Evolutionary conservation across 805 yeast genomes (phyloP).

Genomic region (Yarrowia porcina): DNA sequence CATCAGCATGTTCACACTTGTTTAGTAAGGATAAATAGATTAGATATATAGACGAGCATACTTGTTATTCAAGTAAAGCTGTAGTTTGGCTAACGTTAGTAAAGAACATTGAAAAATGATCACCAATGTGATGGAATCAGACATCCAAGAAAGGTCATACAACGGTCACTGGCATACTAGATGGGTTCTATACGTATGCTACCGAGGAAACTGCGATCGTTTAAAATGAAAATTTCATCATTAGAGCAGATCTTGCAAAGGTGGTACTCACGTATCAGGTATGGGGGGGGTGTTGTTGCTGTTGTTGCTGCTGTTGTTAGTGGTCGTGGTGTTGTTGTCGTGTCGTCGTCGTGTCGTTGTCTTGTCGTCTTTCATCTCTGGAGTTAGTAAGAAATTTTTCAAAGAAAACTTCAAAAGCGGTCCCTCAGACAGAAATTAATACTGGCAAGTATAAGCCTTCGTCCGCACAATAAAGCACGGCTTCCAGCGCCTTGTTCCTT

Average conservation of each 20-base stretch:
- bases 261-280: slow-evolving; percentile 21
- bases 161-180: slow-evolving; percentile 44
- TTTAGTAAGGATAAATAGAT: not conserved
- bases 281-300: no score
- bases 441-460: slow-evolving; percentile 45
- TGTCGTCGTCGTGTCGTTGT: no score
- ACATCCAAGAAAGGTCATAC: slow-evolving; percentile 44
- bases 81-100: slow-evolving; percentile 22
- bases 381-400: slow-evolving; percentile 18
- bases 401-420: not conserved
- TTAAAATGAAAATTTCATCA: slow-evolving; percentile 29
- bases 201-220: slow-evolving; percentile 48
- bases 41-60: not conserved
- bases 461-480: slow-evolving; percentile 19
- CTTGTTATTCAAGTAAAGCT: no score
- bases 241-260: not conserved
- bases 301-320: no score
- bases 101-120: not conserved
- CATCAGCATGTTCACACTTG: no score
- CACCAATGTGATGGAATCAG: slow-evolving; percentile 34
- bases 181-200: slow-evolving; percentile 42
- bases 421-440: slow-evolving; percentile 36
- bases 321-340: no score
- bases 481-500: slow-evolving; percentile 34
- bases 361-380: slow-evolving; percentile 21